Base-by-base conservation (phyloP, 2,329 filamentous ascomycete species). In the Volutella citrinella region DNA sequence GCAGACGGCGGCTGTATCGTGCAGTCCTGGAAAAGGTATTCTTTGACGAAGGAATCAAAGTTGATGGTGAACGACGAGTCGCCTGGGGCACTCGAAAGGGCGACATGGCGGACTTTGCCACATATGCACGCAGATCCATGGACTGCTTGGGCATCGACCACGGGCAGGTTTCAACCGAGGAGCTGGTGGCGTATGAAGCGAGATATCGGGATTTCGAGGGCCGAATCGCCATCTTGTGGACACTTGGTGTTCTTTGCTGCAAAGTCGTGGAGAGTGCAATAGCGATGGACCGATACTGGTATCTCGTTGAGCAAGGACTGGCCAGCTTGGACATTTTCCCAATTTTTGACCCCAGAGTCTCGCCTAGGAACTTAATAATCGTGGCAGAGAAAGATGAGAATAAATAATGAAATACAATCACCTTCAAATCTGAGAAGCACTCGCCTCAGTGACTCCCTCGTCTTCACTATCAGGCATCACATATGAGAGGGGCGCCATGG, bases 191-290 rank as follows among this genome's bases (percentile, higher is more conserved):
- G 5, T 60, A 60, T 16, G 54, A 59, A 16, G 18, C 35, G 4
- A 32, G 39, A 3, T 58, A 57, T 28, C 22, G 30, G 15, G 20
- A 28, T 2, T 47, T 40, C 17, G 46, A 53, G 22, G 46, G 53
- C 4, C 49, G 43, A 19, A 47, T 60, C 4, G 52, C 57, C 3
- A 58, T 60, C 5, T 15, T 60, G 10, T 60, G 57, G 56, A 59
- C 55, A 2, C 36, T 60, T 11, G 51, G 57, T 8, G 43, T 59
- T 10, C 30, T 60, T 1, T 60, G 57, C 37, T 56, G 55, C 31
- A 60, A 60, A 33, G 33, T 57, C 2, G 48, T 60, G 4, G 56
- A 60, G 40, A 60, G 56, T 10, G 37, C 53, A 0, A 49, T 60
- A 32, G 54, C 50, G 1, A 29, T 59, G n/a, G 57, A 60, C 14